phyloP scores from a whole-genome alignment of 169 alveolate species.

The Pseudocohnilembus persalinus region DNA sequence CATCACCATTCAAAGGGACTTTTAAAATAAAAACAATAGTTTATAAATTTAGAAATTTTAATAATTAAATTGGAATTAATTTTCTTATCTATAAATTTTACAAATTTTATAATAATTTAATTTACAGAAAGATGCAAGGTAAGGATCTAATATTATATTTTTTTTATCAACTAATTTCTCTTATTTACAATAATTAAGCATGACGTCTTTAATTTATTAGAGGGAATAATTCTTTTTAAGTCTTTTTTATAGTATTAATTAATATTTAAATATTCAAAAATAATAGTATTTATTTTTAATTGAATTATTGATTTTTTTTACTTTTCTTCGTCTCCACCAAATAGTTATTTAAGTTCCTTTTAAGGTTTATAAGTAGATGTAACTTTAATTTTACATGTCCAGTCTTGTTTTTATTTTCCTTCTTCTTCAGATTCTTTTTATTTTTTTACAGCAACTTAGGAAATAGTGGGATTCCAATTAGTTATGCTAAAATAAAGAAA shows the following conservation, averaged over 20 bases:
- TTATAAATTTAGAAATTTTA: too few relatives aligned
- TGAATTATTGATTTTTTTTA: too few relatives aligned
- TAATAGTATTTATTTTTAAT: too few relatives aligned
- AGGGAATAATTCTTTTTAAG: background rate
- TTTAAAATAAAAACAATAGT: too few relatives aligned
- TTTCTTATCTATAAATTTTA: too few relatives aligned
- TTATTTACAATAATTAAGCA: too few relatives aligned
- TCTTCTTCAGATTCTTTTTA: background rate
- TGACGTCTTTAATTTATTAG: background rate
- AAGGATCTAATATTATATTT: background rate
- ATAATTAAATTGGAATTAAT: too few relatives aligned
- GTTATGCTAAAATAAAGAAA: background rate
- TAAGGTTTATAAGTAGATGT: background rate
- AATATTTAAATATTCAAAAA: too few relatives aligned
- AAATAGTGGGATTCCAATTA: background rate
- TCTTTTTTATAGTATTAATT: background rate
- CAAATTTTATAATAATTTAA: too few relatives aligned
- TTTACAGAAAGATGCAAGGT: background rate
- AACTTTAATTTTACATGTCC: background rate
- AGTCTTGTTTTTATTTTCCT: too few relatives aligned
- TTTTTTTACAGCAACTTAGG: background rate
- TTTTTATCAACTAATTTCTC: background rate
- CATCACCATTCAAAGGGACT: background rate
- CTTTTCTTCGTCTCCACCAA: background rate
- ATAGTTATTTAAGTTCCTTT: background rate